Evolutionary conservation across 139 green algal genomes (phyloP).

Genomic region (Chlorella ohadii): DNA sequence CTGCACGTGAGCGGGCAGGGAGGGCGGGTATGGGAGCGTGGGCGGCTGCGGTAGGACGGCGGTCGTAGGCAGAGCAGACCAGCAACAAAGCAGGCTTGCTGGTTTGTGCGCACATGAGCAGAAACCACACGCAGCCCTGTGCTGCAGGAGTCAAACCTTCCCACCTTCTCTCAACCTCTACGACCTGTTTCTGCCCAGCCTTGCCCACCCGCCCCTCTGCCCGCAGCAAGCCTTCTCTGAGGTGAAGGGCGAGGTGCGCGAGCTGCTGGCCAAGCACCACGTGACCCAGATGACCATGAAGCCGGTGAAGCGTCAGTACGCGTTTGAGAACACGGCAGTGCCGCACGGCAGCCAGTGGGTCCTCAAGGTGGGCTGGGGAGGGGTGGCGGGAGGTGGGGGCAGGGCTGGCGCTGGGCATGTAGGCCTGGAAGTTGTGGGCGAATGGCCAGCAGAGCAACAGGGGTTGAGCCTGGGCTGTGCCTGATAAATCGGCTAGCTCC

Average conservation of each 20-base stretch:
- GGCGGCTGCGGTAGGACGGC: background rate
- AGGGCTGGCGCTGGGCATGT: no score
- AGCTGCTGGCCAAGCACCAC: conserved; percentile 67
- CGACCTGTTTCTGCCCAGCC: background rate
- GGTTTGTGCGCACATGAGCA: no score
- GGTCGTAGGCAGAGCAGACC: background rate
- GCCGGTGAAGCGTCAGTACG: conserved; percentile 91
- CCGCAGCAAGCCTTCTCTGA: conserved; percentile 54
- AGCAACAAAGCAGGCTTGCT: background rate
- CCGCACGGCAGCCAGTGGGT: conserved; percentile 88
- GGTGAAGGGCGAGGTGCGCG: conserved; percentile 84
- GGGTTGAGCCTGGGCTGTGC: no score
- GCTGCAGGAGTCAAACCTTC: no score
- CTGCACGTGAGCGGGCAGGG: conserved; percentile 46
- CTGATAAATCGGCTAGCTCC: no score
- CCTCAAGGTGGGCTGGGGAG: conserved; percentile 80
- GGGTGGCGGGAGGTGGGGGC: no score
- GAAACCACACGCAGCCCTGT: no score
- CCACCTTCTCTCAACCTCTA: no score
- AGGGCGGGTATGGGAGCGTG: no score
- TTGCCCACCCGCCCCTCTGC: background rate
- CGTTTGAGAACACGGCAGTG: conserved; percentile 89
- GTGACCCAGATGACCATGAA: conserved; percentile 82
- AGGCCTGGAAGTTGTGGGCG: no score
- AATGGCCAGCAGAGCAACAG: no score